phyloP scores from a whole-genome alignment of 2,329 filamentous ascomycete species.

The Neonectria magnoliae region DNA sequence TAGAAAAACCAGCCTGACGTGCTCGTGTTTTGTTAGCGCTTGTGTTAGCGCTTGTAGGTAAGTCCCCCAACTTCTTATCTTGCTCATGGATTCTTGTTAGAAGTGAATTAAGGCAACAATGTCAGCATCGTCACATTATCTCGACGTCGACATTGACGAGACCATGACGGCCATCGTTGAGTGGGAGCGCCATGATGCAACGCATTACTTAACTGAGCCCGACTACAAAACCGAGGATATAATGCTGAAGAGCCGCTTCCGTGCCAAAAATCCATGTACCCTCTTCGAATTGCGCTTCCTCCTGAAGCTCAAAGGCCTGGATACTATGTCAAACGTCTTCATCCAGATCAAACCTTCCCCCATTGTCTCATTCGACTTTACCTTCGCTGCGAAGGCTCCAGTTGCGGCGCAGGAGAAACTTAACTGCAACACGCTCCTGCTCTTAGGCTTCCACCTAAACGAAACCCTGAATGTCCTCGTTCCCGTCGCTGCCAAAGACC shows the following conservation, averaged over 20 bases:
- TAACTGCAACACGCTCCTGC: too few relatives aligned
- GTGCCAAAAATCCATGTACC: not conserved
- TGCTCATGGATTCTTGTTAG: not conserved
- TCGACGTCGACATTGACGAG: constrained; percentile 10
- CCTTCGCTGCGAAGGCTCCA: too few relatives aligned
- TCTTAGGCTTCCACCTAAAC: too few relatives aligned
- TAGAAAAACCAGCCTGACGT: constrained; percentile 8
- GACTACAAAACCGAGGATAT: constrained; percentile 17
- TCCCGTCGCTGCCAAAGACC: too few relatives aligned
- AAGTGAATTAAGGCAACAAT: not conserved
- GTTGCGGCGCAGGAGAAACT: too few relatives aligned
- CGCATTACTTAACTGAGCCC: constrained; percentile 14
- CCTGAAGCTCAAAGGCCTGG: not conserved
- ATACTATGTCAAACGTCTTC: not conserved
- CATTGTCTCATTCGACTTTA: too few relatives aligned
- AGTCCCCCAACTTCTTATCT: not conserved
- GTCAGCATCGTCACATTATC: not conserved
- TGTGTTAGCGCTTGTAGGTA: not conserved
- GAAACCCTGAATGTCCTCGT: too few relatives aligned
- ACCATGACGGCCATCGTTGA: constrained; percentile 9
- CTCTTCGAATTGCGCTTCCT: not conserved
- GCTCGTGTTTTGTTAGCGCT: constrained; percentile 1
- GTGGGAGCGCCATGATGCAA: constrained; percentile 16
- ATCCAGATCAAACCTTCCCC: not conserved
- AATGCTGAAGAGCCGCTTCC: not conserved